Base-by-base conservation (phyloP, 345 rosid species). In the Sisymbrium irio region DNA sequence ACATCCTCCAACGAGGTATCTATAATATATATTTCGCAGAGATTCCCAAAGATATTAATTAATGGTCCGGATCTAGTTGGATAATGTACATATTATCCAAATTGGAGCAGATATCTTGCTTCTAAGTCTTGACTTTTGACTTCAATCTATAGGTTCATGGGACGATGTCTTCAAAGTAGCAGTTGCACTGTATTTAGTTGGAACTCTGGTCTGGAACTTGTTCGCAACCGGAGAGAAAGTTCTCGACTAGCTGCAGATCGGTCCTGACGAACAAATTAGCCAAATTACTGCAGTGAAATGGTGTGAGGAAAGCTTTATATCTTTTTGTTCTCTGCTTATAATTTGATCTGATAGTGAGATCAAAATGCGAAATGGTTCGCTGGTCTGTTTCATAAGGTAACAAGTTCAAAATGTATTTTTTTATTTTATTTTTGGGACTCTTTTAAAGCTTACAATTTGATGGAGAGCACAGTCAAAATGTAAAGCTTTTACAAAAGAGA, bases 121-220 rank as follows among this genome's bases (percentile, higher is more conserved):
- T 55, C 61, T 41, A 5, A 72, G 12, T 25, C 9, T 46, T 11
- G 11, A 10, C 22, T 25, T 22, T 50, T 10, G 15, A 49, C 51
- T 17, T 58, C 3, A 28, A 13, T 49, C 32, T 56, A 62, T 79
- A 91, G 97, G 98, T 65, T 89, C 99, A n/a, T 95, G 97, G 99
- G 89, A 89, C 61, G 93, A 89, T 79, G 97, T 91, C 45, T 95
- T 95, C 72, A 89, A 88, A 89, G 96, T 91, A 58, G 83, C 96
- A 39, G 98, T 91, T n/a, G 92, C 8, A 11, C 69, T 91, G 27
- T 94, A 94, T 85, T 46, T 94, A 55, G 72, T 86, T 4, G 97
- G 98, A 78, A 89, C 97, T 55, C 35, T 89, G 58, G 89, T 91
- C 25, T 91, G 98, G 98, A 91, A 91, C 84, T 67, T 94, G 14